Conservation (phyloP, 176 grass and related monocot genomes). For the Guadua angustifolia region DNA sequence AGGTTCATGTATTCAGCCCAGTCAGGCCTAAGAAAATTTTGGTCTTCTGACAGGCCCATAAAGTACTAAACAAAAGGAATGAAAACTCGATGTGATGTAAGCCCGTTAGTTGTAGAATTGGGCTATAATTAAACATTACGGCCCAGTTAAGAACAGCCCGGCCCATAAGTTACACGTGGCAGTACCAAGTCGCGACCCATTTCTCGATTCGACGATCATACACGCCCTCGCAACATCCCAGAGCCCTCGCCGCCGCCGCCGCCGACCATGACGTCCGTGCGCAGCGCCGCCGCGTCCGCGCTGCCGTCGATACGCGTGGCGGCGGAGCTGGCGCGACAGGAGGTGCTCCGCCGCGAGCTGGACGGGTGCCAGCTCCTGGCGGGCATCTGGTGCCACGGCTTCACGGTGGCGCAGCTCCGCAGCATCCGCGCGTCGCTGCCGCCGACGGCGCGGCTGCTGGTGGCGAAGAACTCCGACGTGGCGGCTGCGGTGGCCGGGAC, state of each 20-base stretch:
- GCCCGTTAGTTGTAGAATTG: not conserved
- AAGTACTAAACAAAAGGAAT: not conserved
- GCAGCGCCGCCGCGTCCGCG: constrained; percentile 48
- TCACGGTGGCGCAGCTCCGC: constrained; percentile 82
- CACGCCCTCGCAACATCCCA: constrained; percentile 12
- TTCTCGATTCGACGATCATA: not conserved
- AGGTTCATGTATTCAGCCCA: too few relatives aligned
- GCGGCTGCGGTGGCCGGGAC: constrained; percentile 77
- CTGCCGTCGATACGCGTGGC: constrained; percentile 63
- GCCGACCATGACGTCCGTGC: constrained; percentile 57
- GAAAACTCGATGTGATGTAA: not conserved
- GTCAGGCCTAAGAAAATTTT: not conserved
- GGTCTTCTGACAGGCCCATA: not conserved
- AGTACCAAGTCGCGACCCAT: constrained; percentile 8
- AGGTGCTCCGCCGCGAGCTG: constrained; percentile 68
- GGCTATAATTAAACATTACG: not conserved
- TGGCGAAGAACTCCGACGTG: constrained; percentile 91
- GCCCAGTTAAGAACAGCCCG: not conserved
- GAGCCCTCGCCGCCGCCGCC: constrained; percentile 50
- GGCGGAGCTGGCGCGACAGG: constrained; percentile 55
- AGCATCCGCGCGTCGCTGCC: constrained; percentile 74
- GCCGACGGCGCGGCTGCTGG: constrained; percentile 55
- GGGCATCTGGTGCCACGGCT: constrained; percentile 92
- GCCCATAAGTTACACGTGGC: not conserved
- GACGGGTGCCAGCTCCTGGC: constrained; percentile 76